Conservation (phyloP, 331 rosid species). For the Quercus lobata region DNA sequence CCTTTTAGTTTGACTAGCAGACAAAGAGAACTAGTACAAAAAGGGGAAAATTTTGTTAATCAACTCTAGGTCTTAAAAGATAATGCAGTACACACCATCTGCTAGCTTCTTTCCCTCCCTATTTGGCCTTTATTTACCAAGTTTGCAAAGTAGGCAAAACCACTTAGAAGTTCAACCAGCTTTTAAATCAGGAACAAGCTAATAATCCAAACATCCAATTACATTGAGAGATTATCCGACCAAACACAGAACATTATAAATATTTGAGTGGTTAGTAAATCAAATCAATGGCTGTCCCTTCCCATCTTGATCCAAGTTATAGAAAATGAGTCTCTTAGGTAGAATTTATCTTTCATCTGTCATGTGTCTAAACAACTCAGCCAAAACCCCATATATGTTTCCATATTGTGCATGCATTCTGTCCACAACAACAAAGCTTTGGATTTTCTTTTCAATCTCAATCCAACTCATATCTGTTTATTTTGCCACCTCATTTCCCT, state of each 20-base stretch:
- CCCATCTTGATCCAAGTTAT: conserved; percentile 45
- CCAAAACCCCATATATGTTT: conserved; percentile 13
- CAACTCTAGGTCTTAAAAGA: neutral
- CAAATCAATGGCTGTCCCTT: conserved; percentile 11
- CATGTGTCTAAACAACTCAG: too few species aligned
- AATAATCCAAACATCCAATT: neutral
- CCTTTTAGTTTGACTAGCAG: too few species aligned
- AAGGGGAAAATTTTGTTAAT: neutral
- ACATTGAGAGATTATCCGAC: neutral
- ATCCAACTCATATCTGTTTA: conserved; percentile 82
- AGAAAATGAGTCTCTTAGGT: conserved; percentile 22
- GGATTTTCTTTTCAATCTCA: conserved; percentile 66
- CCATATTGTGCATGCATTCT: conserved; percentile 64
- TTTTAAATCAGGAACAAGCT: neutral
- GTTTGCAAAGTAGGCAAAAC: neutral
- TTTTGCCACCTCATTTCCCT: conserved; percentile 71
- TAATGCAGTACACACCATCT: neutral
- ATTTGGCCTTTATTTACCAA: neutral
- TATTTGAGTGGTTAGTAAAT: neutral
- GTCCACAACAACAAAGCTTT: conserved; percentile 75
- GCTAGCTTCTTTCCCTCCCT: neutral
- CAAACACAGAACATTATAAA: neutral
- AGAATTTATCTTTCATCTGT: too few species aligned
- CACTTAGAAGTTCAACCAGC: neutral
- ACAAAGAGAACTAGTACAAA: too few species aligned